phyloP scores from a whole-genome alignment of 371 early-diverging fungal genomes.

The Funneliformis caledonium region DNA sequence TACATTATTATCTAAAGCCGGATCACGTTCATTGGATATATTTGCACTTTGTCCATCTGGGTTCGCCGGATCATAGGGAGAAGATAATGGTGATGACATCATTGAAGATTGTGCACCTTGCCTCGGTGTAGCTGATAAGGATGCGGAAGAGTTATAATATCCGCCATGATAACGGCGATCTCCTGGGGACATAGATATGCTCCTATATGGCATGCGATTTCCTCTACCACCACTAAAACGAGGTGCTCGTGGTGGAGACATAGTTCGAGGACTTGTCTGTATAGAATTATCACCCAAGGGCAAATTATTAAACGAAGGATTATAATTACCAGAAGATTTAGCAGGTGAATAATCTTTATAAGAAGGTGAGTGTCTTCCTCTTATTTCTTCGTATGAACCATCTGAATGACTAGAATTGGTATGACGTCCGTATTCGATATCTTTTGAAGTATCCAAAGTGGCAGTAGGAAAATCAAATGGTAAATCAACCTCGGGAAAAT shows the following conservation, averaged over 20 bases:
- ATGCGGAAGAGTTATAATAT: conserved; percentile 3
- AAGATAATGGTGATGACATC: conserved; percentile 13
- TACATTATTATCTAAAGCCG: neutral
- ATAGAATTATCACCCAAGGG: conserved; percentile 1
- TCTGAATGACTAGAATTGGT: neutral
- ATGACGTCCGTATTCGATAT: neutral
- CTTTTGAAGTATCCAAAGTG: neutral
- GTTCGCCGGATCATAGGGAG: conserved; percentile 35
- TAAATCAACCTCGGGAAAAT: conserved; percentile 30
- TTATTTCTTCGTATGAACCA: conserved; percentile 13
- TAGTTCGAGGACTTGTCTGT: conserved; percentile 19
- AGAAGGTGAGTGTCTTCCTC: conserved; percentile 1
- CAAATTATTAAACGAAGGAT: neutral
- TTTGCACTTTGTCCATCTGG: conserved; percentile 29
- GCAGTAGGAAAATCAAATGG: conserved; percentile 6
- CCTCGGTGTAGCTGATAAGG: conserved; percentile 11
- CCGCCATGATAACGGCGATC: conserved; percentile 28
- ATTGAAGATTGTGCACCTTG: neutral
- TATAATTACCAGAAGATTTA: neutral
- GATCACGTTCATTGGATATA: conserved; percentile 8
- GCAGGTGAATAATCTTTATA: conserved; percentile 21
- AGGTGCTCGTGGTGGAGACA: conserved; percentile 12
- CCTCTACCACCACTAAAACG: conserved; percentile 15
- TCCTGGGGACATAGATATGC: conserved; percentile 18
- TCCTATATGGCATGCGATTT: neutral